Conservation (phyloP, 495 filamentous ascomycete genomes). For the Lophiostoma macrostomum region DNA sequence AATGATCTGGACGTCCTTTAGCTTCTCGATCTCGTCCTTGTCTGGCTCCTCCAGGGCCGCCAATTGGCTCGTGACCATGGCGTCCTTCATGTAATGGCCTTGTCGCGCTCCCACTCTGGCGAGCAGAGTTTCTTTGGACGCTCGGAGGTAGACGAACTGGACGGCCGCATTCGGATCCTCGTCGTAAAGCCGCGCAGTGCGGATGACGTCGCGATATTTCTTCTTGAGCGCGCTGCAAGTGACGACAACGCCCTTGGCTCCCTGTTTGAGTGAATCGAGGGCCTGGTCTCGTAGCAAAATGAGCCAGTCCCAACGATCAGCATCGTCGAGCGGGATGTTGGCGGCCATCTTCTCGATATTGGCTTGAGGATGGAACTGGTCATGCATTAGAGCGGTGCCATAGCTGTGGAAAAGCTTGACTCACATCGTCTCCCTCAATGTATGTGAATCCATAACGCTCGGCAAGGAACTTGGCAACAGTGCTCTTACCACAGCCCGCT, state of each 20-base stretch:
- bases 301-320: slow-evolving; percentile 98
- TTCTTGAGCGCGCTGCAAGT: slow-evolving; percentile 96
- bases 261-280: slow-evolving; percentile 52
- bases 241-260: slow-evolving; percentile 76
- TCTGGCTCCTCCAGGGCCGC: slow-evolving; percentile 77
- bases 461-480: slow-evolving; percentile 77
- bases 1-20: slow-evolving; percentile 71
- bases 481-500: slow-evolving; percentile 94
- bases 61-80: slow-evolving; percentile 96
- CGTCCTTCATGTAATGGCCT: slow-evolving; percentile 94
- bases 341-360: slow-evolving; percentile 94
- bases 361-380: slow-evolving; percentile 74
- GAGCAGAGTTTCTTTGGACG: slow-evolving; percentile 68
- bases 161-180: slow-evolving; percentile 70
- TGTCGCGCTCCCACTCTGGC: slow-evolving; percentile 68
- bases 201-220: slow-evolving; percentile 96
- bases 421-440: slow-evolving; percentile 93
- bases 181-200: slow-evolving; percentile 69
- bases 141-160: slow-evolving; percentile 90
- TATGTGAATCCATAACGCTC: slow-evolving; percentile 70
- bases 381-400: slow-evolving; percentile 5
- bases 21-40: slow-evolving; percentile 58
- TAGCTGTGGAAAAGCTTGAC: slow-evolving; percentile 36
- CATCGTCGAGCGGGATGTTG: slow-evolving; percentile 85
- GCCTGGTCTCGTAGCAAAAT: slow-evolving; percentile 81